Conservation (phyloP, 192 early-diverging fungal species). For the Anaeromyces robustus region DNA sequence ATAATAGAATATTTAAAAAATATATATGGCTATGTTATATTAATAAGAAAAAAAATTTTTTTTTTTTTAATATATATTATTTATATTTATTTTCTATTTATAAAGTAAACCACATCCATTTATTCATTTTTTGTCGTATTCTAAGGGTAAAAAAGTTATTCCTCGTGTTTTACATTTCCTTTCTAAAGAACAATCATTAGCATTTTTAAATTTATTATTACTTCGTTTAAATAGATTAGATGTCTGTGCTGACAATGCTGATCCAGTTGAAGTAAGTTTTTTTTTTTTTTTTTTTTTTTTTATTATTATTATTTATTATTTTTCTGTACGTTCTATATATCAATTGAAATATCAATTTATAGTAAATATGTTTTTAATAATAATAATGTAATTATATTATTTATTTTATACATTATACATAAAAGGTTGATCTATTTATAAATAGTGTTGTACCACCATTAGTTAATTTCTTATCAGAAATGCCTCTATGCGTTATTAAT, state of each 20-base stretch:
- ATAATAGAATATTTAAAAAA: no score
- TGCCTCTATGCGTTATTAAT: conserved; percentile 67
- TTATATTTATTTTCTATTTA: neutral
- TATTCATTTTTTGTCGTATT: conserved; percentile 59
- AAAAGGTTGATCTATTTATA: conserved; percentile 68
- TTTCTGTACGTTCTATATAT: no score
- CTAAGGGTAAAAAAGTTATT: conserved; percentile 82
- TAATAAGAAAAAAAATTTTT: no score
- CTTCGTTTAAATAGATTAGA: conserved; percentile 26
- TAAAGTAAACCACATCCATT: conserved; percentile 62
- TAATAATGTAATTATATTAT: no score
- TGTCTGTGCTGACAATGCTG: conserved; percentile 11
- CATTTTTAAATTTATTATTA: conserved; percentile 44
- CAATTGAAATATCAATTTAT: no score
- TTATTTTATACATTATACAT: neutral
- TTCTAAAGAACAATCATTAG: conserved; percentile 58
- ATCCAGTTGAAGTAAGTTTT: neutral
- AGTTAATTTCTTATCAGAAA: conserved; percentile 62
- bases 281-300: no score
- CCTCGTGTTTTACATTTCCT: conserved; percentile 68
- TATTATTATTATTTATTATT: no score
- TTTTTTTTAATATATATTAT: no score
- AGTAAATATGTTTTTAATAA: no score
- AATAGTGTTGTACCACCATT: conserved; percentile 73
- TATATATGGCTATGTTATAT: no score